These are phyloP conservation scores for Pseudoperonospora humuli DNA, from an alignment of 352 stramenopile genomes.

Conservation along the genomic window DNA sequence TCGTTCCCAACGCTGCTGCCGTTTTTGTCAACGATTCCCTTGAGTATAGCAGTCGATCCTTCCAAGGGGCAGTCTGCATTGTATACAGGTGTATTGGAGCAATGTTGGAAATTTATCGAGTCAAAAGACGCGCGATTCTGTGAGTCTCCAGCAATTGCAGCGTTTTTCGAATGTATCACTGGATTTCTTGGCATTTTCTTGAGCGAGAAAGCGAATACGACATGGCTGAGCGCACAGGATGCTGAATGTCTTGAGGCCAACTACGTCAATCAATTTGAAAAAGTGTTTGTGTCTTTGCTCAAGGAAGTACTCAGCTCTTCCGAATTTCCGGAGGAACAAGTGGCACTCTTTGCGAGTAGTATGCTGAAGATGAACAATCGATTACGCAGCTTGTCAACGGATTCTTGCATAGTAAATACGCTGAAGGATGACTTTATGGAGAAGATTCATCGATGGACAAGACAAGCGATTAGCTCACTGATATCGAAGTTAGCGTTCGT, in stretches of 20 bases:
- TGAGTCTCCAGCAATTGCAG: constrained; percentile 44
- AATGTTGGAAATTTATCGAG: constrained; percentile 63
- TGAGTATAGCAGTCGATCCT: constrained; percentile 42
- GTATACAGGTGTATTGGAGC: constrained; percentile 57
- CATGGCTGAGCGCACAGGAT: constrained; percentile 25
- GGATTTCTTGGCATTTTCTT: constrained; percentile 66
- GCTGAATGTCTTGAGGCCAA: constrained; percentile 13
- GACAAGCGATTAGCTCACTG: constrained; percentile 23
- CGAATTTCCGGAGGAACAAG: constrained; percentile 26
- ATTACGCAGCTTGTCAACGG: constrained; percentile 24
- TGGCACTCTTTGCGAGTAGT: constrained; percentile 31
- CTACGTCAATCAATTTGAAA: constrained; percentile 68
- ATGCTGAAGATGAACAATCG: constrained; percentile 40
- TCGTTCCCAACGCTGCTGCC: constrained; percentile 69
- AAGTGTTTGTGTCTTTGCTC: constrained; percentile 38
- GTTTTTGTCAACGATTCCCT: constrained; percentile 63
- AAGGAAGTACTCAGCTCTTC: constrained; percentile 30
- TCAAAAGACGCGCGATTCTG: constrained; percentile 45
- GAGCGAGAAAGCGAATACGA: constrained; percentile 23
- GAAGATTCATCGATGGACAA: constrained; percentile 33
- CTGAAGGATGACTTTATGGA: constrained; percentile 28
- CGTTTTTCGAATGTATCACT: constrained; percentile 68
- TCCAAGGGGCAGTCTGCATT: constrained; percentile 32
- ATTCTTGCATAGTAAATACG: constrained; percentile 11
- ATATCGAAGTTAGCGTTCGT: constrained; percentile 28